Evolutionary conservation across 2,329 filamentous ascomycete genomes (phyloP).

Genomic region (Orbilia javanica): DNA sequence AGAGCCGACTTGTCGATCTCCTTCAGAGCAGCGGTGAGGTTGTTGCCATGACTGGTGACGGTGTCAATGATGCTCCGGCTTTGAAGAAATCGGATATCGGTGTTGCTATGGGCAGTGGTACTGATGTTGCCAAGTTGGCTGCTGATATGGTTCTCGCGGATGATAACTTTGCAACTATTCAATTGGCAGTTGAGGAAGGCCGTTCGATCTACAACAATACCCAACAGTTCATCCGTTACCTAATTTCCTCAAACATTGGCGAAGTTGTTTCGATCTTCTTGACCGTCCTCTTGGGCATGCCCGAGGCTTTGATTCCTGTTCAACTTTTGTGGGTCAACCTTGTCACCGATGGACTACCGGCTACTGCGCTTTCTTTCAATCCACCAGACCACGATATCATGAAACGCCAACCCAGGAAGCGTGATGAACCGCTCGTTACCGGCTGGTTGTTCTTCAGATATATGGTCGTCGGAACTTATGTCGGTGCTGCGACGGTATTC

Average conservation of each 20-base stretch:
- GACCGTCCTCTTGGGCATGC: conserved; percentile 95
- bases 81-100: conserved; percentile 99
- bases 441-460: conserved; percentile 99
- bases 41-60: conserved; percentile 98
- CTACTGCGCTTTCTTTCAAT: conserved; percentile 97
- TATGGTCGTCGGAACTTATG: conserved; percentile 94
- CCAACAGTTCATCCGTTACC: conserved; percentile 98
- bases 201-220: conserved; percentile 99
- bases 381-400: conserved; percentile 98
- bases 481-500: conserved; percentile 92
- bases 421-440: conserved; percentile 90
- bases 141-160: conserved; percentile 99
- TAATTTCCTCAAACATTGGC: conserved; percentile 99
- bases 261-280: conserved; percentile 99
- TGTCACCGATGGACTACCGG: conserved; percentile 95
- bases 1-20: conserved; percentile 96
- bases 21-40: conserved; percentile 93
- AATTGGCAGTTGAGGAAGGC: conserved; percentile 94
- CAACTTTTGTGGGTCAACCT: conserved; percentile 99
- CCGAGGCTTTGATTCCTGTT: conserved; percentile 94
- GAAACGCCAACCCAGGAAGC: conserved; percentile 89
- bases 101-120: conserved; percentile 98
- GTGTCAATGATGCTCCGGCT: conserved; percentile 97
- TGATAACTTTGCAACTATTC: conserved; percentile 98
- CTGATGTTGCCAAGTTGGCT: conserved; percentile 94